Conservation (phyloP, 805 yeast genomes). For the Helenozyma baotianmanensis region DNA sequence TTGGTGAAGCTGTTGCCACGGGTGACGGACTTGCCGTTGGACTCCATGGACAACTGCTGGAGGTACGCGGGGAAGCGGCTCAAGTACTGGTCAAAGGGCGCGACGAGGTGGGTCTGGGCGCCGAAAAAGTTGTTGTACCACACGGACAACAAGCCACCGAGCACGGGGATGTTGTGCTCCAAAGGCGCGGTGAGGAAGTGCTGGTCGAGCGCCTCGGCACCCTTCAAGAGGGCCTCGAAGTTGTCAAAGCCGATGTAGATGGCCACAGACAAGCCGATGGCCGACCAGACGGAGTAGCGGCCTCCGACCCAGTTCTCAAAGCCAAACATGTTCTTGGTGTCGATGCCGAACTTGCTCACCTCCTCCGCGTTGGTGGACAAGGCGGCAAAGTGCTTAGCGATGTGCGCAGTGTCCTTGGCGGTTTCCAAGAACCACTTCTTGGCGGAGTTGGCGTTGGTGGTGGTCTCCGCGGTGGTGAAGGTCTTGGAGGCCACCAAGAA, state of each 20-base stretch:
- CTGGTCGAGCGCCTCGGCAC: conserved; percentile 96
- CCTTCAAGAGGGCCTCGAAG: conserved; percentile 87
- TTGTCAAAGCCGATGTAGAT: conserved; percentile 93
- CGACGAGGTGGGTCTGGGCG: conserved; percentile 97
- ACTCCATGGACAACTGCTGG: conserved; percentile 98
- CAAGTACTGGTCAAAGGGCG: conserved; percentile 97
- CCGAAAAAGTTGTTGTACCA: conserved; percentile 99
- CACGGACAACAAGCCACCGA: conserved; percentile 90
- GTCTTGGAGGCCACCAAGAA: conserved; percentile 94
- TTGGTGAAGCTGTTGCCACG: conserved; percentile 86
- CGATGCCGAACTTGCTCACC: conserved; percentile 94
- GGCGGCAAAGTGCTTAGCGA: conserved; percentile 97
- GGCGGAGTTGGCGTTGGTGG: conserved; percentile 93
- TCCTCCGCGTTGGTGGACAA: conserved; percentile 88
- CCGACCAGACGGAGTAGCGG: conserved; percentile 99
- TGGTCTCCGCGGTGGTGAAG: conserved; percentile 97
- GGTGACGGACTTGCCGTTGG: conserved; percentile 96
- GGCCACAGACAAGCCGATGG: conserved; percentile 95
- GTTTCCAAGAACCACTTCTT: conserved; percentile 85
- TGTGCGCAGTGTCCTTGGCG: conserved; percentile 63
- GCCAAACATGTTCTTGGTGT: conserved; percentile 97
- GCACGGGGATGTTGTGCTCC: conserved; percentile 84
- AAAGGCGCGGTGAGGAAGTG: conserved; percentile 83
- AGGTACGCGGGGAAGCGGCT: conserved; percentile 99
- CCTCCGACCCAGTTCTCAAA: conserved; percentile 99